These are phyloP conservation scores for Chlamydomonas reinhardtii DNA, from an alignment of 163 green algal species.

Conservation along the genomic window DNA sequence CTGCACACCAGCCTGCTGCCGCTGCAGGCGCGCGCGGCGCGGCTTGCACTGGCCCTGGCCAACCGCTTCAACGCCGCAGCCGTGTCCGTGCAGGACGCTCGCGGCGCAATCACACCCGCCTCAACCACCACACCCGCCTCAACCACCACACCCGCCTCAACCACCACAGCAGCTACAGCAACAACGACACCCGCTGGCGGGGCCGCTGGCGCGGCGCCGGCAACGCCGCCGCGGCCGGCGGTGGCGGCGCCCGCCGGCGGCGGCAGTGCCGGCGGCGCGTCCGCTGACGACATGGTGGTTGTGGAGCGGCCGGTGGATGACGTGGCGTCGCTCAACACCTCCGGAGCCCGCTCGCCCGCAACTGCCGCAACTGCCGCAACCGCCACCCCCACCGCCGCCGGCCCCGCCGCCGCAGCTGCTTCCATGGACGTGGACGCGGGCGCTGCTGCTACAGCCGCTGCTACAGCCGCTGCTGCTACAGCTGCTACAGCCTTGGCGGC, in stretches of 20 bases:
- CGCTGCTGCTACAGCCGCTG: background rate
- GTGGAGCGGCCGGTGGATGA: too few relatives aligned
- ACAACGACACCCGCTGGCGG: background rate
- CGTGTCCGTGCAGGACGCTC: background rate
- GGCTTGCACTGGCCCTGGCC: slow-evolving; percentile 10
- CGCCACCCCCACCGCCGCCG: slow-evolving; percentile 7
- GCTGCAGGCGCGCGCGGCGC: background rate
- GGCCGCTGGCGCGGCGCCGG: background rate
- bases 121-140: background rate
- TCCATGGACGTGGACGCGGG: slow-evolving; percentile 18
- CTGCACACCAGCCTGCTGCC: background rate
- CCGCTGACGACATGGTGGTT: background rate
- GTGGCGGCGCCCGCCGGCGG: background rate
- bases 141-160: background rate
- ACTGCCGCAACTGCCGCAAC: slow-evolving; percentile 8
- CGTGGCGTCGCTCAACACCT: too few relatives aligned
- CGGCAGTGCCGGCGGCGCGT: background rate
- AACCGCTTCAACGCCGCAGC: slow-evolving; percentile 11
- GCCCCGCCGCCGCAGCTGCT: background rate
- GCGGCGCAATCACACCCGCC: background rate
- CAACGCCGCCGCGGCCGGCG: background rate
- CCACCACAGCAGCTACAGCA: background rate
- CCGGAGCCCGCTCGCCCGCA: background rate
- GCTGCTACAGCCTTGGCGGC: slow-evolving; percentile 11
- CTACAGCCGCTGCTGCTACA: background rate